Percentiles rank a stretch among this genome's conserved stretches.
Evolutionary conservation across 768 basidiomycete species (phyloP).

Genomic region (Amanita pseudoporphyria): DNA sequence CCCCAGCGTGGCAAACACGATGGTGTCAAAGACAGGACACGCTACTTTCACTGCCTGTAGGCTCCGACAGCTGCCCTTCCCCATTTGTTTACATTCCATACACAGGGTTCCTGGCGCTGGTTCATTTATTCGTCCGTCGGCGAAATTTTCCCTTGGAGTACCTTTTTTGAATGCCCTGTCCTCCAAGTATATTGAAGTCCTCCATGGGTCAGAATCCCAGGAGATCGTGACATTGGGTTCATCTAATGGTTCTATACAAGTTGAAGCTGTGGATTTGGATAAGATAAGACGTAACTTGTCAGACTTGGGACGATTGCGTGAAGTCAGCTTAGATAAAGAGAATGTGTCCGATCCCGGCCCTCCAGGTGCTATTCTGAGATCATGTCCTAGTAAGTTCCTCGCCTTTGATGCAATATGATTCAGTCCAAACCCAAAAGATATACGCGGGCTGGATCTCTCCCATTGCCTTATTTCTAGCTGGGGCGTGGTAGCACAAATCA

Average conservation of each 20-base stretch:
- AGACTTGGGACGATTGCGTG: constrained; percentile 54
- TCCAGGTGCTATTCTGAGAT: constrained; percentile 39
- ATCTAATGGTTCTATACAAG: constrained; percentile 72
- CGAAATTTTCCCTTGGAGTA: constrained; percentile 46
- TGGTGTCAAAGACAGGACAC: constrained; percentile 66
- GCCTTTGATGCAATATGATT: constrained; percentile 5
- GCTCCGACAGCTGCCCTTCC: constrained; percentile 7
- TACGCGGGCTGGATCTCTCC: constrained; percentile 78
- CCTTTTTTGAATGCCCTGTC: constrained; percentile 70
- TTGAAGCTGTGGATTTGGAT: constrained; percentile 79
- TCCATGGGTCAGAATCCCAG: constrained; percentile 38
- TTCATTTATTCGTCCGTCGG: constrained; percentile 73
- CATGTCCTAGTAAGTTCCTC: constrained; percentile 56
- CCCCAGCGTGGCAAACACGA: constrained; percentile 78
- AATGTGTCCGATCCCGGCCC: constrained; percentile 42
- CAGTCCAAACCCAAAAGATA: constrained; percentile 32
- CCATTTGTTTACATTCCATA: constrained; percentile 12
- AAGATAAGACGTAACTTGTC: constrained; percentile 67
- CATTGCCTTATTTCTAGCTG: constrained; percentile 63
- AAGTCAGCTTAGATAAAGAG: constrained; percentile 72
- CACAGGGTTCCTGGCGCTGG: constrained; percentile 52
- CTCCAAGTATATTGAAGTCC: constrained; percentile 67
- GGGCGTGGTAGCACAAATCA: constrained; percentile 57
- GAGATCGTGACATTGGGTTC: constrained; percentile 72
- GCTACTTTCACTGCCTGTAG: constrained; percentile 78